Conservation (phyloP, 345 rosid genomes). For the Physaria fendleri region DNA sequence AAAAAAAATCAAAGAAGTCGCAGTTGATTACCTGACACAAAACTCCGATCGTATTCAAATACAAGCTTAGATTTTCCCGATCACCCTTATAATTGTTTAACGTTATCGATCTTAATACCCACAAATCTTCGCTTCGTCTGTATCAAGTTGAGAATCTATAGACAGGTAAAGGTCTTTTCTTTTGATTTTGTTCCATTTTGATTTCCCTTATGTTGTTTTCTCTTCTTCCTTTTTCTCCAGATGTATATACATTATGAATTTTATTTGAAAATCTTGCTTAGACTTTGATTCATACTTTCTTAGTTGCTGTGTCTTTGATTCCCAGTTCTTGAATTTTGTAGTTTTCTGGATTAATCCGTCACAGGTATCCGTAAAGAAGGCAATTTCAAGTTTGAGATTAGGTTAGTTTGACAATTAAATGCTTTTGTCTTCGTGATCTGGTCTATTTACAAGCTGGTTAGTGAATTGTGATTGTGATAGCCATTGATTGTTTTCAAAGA, state of each 20-base stretch:
- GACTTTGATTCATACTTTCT: background rate
- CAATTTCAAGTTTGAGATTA: background rate
- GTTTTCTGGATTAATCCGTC: background rate
- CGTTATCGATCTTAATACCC: background rate
- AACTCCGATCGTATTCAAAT: slow-evolving; percentile 12
- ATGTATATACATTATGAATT: background rate
- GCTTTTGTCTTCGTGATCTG: slow-evolving; percentile 17
- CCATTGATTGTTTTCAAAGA: background rate
- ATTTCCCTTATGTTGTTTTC: background rate
- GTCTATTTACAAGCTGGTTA: background rate
- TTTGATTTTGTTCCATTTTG: background rate
- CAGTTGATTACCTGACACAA: slow-evolving; percentile 18
- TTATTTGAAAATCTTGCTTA: background rate
- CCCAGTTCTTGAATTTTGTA: background rate
- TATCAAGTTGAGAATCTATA: background rate
- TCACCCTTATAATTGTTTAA: background rate
- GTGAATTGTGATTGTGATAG: slow-evolving; percentile 3
- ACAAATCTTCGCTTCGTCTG: background rate
- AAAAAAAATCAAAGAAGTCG: slow-evolving; percentile 15
- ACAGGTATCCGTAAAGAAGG: background rate
- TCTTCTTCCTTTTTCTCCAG: background rate
- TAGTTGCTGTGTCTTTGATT: background rate
- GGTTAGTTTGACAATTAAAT: background rate
- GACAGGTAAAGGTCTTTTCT: slow-evolving; percentile 16
- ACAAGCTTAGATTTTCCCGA: slow-evolving; percentile 4